A percentile compares a stretch with the other conserved stretches of the same genome.
Evolutionary conservation across 768 basidiomycete species (phyloP).

Genomic region (Guyanaporus albipodus): DNA sequence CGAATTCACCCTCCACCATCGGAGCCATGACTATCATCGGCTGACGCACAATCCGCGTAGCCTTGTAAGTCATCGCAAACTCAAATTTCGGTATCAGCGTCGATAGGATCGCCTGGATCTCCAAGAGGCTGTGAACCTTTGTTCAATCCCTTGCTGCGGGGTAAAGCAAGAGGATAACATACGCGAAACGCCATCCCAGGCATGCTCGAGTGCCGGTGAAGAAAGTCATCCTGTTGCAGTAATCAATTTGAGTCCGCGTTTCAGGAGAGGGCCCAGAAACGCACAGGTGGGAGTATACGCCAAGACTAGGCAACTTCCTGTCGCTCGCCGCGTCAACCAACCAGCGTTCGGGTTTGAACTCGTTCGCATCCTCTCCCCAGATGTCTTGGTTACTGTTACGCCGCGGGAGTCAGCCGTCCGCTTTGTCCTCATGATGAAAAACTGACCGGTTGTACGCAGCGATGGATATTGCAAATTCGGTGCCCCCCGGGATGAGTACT

Average conservation of each 20-base stretch:
- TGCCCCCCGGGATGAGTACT: constrained; percentile 48
- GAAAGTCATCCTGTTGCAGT: constrained; percentile 17
- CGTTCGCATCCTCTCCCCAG: constrained; percentile 26
- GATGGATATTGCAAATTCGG: constrained; percentile 46
- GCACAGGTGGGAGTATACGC: constrained; percentile 15
- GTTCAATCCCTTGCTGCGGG: not conserved
- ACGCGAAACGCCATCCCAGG: constrained; percentile 31
- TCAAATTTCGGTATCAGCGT: constrained; percentile 53
- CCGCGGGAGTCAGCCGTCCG: not conserved
- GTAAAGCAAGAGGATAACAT: not conserved
- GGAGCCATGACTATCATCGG: constrained; percentile 28
- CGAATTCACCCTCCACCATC: constrained; percentile 28
- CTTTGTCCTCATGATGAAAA: not conserved
- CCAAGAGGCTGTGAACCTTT: constrained; percentile 31
- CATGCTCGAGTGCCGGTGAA: constrained; percentile 11
- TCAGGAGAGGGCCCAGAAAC: not conserved
- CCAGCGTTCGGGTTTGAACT: constrained; percentile 18
- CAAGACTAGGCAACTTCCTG: constrained; percentile 9
- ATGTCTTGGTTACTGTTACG: constrained; percentile 14
- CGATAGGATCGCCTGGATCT: constrained; percentile 53
- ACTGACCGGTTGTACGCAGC: constrained; percentile 54
- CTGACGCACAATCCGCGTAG: constrained; percentile 28
- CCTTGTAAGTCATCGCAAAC: constrained; percentile 35
- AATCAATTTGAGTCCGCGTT: too few species aligned
- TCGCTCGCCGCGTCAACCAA: not conserved